Base-by-base conservation (phyloP, 2,329 filamentous ascomycete species). In the Fusarium sp. region DNA sequence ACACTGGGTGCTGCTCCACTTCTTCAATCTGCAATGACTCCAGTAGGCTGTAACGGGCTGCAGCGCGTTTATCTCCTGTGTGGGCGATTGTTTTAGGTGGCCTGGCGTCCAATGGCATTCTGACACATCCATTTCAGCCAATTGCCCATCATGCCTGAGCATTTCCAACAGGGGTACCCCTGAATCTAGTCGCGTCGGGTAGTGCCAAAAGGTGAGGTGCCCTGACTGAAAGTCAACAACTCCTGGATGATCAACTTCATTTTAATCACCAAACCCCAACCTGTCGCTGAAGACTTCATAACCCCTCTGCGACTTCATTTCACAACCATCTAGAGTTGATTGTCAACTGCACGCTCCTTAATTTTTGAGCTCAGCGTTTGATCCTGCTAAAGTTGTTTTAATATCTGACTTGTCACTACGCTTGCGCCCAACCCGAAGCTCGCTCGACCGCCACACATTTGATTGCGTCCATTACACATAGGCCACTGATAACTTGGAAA, bases 161-260 rank as follows among this genome's bases (percentile, higher is more conserved):
- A 59, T 67, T 78, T 76, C 78, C 78, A 77, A 80, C 77, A 78
- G 70, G 79, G 70, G 74, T 71, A 64, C 63, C 70, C 70, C 74
- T 73, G 70, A 59, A 55, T 53, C 52, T 67, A 73, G 74, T 76
- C 75, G 75, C 75, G 75, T 76, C 70, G 30, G 30, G 30, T 30
- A 30, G 30, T 30, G 30, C 64, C 41, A 66, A 45, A 69, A 23
- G 23, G 33, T 40, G 35, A 57, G 35, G 63, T 66, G 53, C 64
- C 44, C 49, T 56, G 63, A 69, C 66, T 56, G 60, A 76, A 76
- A 76, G 73, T 76, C 74, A 76, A 76, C 73, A 73, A 73, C 71
- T 76, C 73, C 74, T 74, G 65, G 65, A 60, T 67, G 63, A 61
- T 62, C 59, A 74, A 64, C 62, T 64, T 70, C 73, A 76, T 74